Evolutionary conservation across 495 filamentous ascomycete genomes (phyloP).

Genomic region (Penicillium simplicissimum): DNA sequence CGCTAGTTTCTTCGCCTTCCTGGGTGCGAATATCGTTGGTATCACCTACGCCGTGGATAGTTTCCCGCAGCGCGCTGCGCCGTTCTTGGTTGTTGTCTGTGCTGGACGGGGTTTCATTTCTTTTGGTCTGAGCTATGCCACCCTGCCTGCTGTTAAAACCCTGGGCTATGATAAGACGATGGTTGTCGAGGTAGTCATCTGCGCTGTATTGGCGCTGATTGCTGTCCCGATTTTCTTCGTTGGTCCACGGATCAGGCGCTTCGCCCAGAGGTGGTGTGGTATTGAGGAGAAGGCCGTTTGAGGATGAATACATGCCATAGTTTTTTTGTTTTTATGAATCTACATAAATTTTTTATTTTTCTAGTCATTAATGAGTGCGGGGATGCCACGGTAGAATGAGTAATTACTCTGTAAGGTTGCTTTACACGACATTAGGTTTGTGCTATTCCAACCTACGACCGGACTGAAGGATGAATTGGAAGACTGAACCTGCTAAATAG

Average conservation of each 20-base stretch:
- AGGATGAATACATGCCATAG: not conserved
- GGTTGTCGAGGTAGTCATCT: conserved; percentile 18
- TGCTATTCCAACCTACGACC: too few relatives aligned
- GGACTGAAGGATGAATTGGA: too few relatives aligned
- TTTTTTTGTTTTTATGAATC: conserved; percentile 6
- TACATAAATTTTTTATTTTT: conserved; percentile 5
- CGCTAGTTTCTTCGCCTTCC: conserved; percentile 29
- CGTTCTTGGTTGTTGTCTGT: conserved; percentile 30
- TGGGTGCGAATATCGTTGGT: conserved; percentile 27
- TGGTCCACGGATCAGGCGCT: conserved; percentile 7
- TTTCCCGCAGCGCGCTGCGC: conserved; percentile 25
- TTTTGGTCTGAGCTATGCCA: conserved; percentile 65
- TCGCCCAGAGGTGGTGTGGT: conserved; percentile 8
- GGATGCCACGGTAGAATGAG: too few relatives aligned
- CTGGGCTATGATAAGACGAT: conserved; percentile 66
- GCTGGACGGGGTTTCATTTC: conserved; percentile 26
- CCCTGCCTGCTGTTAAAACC: conserved; percentile 72
- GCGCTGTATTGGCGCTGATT: conserved; percentile 9
- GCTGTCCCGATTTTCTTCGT: conserved; percentile 16
- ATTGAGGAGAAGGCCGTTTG: not conserved
- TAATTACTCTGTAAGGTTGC: not conserved
- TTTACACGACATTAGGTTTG: not conserved
- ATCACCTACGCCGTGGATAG: conserved; percentile 32
- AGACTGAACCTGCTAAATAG: too few relatives aligned
- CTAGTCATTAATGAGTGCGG: too few relatives aligned